Conservation (phyloP, 345 rosid genomes). For the Anacardium occidentale region DNA sequence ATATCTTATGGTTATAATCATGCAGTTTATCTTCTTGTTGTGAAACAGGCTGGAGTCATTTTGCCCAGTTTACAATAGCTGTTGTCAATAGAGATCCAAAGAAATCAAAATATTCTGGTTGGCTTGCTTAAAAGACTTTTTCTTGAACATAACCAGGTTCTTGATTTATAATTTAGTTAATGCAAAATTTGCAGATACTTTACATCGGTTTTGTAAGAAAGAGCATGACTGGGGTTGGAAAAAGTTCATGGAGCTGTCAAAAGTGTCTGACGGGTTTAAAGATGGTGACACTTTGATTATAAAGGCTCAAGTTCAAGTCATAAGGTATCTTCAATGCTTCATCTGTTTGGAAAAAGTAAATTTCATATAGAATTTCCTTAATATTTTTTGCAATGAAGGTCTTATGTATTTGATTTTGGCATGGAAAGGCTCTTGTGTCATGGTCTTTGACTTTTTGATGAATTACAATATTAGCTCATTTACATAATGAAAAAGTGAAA, state of each 20-base stretch:
- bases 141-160: background rate
- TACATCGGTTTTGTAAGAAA: slow-evolving; percentile 88
- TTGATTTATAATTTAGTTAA: slow-evolving; percentile 27
- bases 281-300: slow-evolving; percentile 76
- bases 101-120: slow-evolving; percentile 90
- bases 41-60: slow-evolving; percentile 90
- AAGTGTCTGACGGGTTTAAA: slow-evolving; percentile 80
- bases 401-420: background rate
- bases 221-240: slow-evolving; percentile 99
- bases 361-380: background rate
- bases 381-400: background rate
- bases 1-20: slow-evolving; percentile 12
- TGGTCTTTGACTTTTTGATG: background rate
- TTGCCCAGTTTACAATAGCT: slow-evolving; percentile 94
- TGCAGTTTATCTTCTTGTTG: slow-evolving; percentile 9
- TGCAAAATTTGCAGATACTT: slow-evolving; percentile 56
- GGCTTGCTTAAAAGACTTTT: slow-evolving; percentile 24
- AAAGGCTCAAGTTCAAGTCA: slow-evolving; percentile 97
- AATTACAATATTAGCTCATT: background rate
- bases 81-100: slow-evolving; percentile 83
- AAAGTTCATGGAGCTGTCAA: slow-evolving; percentile 86
- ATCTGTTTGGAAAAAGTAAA: background rate
- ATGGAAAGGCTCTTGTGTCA: background rate
- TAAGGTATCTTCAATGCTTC: slow-evolving; percentile 48
- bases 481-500: too few relatives aligned